These are phyloP conservation scores for Tetracladium maxilliforme DNA, from an alignment of 2,329 filamentous ascomycete genomes.

Conservation along the genomic window DNA sequence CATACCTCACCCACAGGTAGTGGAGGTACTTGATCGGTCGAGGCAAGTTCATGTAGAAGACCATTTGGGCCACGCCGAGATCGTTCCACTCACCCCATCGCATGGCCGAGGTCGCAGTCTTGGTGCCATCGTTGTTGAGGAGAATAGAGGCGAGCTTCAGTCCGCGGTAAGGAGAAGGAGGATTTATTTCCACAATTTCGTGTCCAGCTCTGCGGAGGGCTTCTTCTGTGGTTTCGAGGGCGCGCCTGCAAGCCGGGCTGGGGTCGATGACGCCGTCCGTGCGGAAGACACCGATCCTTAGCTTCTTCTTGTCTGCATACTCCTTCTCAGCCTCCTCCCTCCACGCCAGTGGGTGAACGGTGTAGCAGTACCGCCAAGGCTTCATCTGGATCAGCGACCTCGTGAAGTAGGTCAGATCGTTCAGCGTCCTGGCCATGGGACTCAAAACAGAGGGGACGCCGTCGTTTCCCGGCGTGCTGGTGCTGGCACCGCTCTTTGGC, in stretches of 20 bases:
- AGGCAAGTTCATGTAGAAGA: conserved; percentile 58
- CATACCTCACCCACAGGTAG: conserved; percentile 78
- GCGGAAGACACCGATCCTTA: conserved; percentile 63
- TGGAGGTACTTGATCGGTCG: conserved; percentile 69
- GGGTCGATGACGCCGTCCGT: conserved; percentile 77
- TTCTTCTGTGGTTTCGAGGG: conserved; percentile 53
- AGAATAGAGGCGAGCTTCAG: conserved; percentile 66
- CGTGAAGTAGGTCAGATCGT: conserved; percentile 75
- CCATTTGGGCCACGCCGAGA: conserved; percentile 60
- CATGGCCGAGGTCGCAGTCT: conserved; percentile 66
- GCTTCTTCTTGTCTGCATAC: conserved; percentile 41
- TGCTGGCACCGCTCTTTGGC: conserved; percentile 72
- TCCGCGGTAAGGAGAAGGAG: conserved; percentile 60
- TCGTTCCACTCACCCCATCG: conserved; percentile 69
- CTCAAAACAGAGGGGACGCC: conserved; percentile 81
- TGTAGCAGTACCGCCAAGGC: conserved; percentile 81
- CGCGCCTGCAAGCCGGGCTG: conserved; percentile 68
- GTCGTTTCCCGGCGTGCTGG: conserved; percentile 86
- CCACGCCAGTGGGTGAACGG: conserved; percentile 77
- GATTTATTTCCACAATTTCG: conserved; percentile 50
- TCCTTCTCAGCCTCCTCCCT: conserved; percentile 43
- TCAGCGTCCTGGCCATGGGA: conserved; percentile 78
- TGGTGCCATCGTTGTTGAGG: conserved; percentile 72
- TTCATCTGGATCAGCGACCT: conserved; percentile 63
- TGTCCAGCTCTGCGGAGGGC: conserved; percentile 63